Percentiles rank a stretch among this genome's conserved stretches.
phyloP scores from a whole-genome alignment of 164 flowering plant genomes.

The Piper betle region DNA sequence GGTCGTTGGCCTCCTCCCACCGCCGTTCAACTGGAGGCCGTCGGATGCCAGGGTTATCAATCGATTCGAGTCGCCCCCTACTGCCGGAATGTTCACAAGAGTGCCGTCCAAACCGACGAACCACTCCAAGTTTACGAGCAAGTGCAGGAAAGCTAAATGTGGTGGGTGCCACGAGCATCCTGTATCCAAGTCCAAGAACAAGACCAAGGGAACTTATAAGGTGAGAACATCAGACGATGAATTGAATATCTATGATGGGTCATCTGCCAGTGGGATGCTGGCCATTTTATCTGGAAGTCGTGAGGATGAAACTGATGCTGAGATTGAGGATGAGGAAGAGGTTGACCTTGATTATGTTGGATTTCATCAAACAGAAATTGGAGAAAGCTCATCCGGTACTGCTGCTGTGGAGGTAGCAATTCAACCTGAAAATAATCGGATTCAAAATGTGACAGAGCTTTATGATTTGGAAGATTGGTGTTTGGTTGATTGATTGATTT shows the following conservation, averaged over 20 bases:
- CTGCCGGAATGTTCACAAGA: slow-evolving; percentile 50
- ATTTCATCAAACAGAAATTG: no score
- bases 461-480: slow-evolving; percentile 56
- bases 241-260: slow-evolving; percentile 7
- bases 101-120: slow-evolving; percentile 61
- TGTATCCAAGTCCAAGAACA: slow-evolving; percentile 35
- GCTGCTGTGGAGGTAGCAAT: background rate
- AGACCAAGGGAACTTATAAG: slow-evolving; percentile 47
- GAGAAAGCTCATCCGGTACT: background rate
- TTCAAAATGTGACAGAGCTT: slow-evolving; percentile 10
- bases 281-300: slow-evolving; percentile 12
- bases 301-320: background rate
- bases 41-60: slow-evolving; percentile 14
- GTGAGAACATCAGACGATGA: slow-evolving; percentile 10
- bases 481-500: slow-evolving; percentile 24
- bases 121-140: slow-evolving; percentile 77
- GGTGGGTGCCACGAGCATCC: slow-evolving; percentile 36
- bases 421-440: no score
- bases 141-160: slow-evolving; percentile 34
- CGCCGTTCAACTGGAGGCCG: slow-evolving; percentile 22
- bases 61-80: slow-evolving; percentile 25
- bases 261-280: slow-evolving; percentile 28
- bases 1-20: slow-evolving; percentile 19
- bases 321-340: slow-evolving; percentile 1
- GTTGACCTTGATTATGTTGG: background rate